phyloP scores from a whole-genome alignment of 352 stramenopile species.

The Pythium sp. region DNA sequence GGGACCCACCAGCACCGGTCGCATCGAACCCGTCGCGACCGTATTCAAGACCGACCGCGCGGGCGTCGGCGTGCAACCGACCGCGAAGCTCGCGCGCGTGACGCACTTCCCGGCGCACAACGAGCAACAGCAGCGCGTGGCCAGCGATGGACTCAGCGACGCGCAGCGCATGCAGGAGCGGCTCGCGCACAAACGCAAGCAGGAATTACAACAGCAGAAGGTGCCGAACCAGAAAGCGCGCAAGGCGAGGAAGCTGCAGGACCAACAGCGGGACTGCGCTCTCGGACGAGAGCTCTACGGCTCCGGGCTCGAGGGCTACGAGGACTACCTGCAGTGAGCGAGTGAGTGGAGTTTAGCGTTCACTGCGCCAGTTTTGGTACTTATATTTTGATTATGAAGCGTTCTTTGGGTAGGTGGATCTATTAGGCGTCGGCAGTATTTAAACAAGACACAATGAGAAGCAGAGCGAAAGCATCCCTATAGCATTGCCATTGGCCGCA shows the following conservation, averaged over 20 bases:
- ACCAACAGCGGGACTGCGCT: constrained; percentile 36
- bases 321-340: constrained; percentile 41
- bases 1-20: constrained; percentile 30
- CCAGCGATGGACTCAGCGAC: constrained; percentile 31
- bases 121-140: constrained; percentile 29
- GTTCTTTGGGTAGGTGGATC: neutral
- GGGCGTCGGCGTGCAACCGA: constrained; percentile 33
- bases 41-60: constrained; percentile 53
- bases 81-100: constrained; percentile 27
- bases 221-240: constrained; percentile 23
- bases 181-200: constrained; percentile 47
- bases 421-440: neutral
- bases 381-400: constrained; percentile 3
- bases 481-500: neutral
- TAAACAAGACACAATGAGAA: neutral
- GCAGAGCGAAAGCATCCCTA: neutral
- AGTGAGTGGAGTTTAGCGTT: too few relatives aligned
- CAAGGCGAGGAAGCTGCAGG: constrained; percentile 39
- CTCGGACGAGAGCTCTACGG: constrained; percentile 49
- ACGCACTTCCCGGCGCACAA: constrained; percentile 42
- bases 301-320: constrained; percentile 52
- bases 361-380: neutral
- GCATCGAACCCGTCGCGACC: constrained; percentile 44
- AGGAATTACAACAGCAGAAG: constrained; percentile 20
- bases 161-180: constrained; percentile 40